A percentile compares a stretch with the other conserved stretches of the same genome.
Conservation (phyloP, 225 moss, liverwort and hornwort genomes). For the Sphagnum contortum region DNA sequence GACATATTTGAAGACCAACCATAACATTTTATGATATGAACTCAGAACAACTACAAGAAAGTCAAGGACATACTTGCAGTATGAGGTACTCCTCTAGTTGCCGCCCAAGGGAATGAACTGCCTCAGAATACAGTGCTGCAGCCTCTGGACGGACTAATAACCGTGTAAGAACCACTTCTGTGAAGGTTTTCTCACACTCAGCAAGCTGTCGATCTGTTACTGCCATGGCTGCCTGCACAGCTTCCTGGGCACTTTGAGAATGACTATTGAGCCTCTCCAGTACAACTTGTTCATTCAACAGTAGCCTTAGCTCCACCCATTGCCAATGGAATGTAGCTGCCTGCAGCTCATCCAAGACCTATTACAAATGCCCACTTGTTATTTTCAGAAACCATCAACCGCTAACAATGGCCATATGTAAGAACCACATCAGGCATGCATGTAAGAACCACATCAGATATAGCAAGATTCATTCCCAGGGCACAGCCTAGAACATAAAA, state of each 20-base stretch:
- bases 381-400: too few species aligned
- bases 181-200: slow-evolving; percentile 98
- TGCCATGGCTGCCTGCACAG: slow-evolving; percentile 77
- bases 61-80: slow-evolving; percentile 36
- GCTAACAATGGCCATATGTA: too few species aligned
- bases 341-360: slow-evolving; percentile 93
- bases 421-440: too few species aligned
- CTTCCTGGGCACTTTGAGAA: slow-evolving; percentile 69
- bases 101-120: slow-evolving; percentile 79
- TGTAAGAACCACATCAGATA: too few species aligned
- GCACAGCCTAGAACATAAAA: too few species aligned
- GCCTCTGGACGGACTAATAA: slow-evolving; percentile 96
- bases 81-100: slow-evolving; percentile 91
- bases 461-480: too few species aligned
- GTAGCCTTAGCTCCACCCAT: slow-evolving; percentile 87
- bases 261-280: slow-evolving; percentile 76
- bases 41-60: slow-evolving; percentile 2
- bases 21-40: neutral
- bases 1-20: too few species aligned
- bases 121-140: slow-evolving; percentile 94
- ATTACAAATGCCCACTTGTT: slow-evolving; percentile 3
- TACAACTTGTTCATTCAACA: slow-evolving; percentile 93
- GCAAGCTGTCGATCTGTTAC: slow-evolving; percentile 74
- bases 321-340: slow-evolving; percentile 99
- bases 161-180: slow-evolving; percentile 87